Conservation (phyloP, 2,329 filamentous ascomycete species). For the Ophioceras dolichostomum region DNA sequence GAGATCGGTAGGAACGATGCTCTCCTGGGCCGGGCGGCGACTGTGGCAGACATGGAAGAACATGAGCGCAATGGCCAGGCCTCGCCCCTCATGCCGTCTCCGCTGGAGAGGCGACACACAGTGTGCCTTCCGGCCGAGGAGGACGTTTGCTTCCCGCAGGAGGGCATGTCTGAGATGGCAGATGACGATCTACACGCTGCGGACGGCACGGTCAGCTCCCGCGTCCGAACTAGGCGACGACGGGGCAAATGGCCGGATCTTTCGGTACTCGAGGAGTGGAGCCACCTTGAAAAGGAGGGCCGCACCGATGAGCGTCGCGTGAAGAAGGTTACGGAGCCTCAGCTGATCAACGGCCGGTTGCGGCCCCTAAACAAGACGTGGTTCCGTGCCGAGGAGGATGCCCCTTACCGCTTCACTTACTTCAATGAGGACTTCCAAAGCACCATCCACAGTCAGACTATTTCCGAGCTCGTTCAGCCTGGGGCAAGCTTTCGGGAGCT, state of each 20-base stretch:
- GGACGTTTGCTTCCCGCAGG: constrained; percentile 86
- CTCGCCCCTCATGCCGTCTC: constrained; percentile 18
- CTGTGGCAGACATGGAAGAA: constrained; percentile 4
- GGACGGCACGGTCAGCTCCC: not conserved
- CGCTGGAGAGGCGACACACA: constrained; percentile 39
- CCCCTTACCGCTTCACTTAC: constrained; percentile 91
- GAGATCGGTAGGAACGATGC: constrained; percentile 29
- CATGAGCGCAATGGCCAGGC: constrained; percentile 6
- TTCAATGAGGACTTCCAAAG: constrained; percentile 96
- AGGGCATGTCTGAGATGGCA: constrained; percentile 65
- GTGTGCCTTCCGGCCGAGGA: constrained; percentile 56
- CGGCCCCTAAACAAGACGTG: constrained; percentile 69
- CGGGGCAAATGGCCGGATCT: constrained; percentile 80
- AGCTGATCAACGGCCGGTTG: constrained; percentile 80
- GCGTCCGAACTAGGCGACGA: constrained; percentile 21
- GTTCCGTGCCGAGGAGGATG: constrained; percentile 80
- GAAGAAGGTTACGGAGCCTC: constrained; percentile 88
- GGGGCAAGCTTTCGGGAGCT: constrained; percentile 76
- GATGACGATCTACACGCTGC: constrained; percentile 53
- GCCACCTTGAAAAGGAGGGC: constrained; percentile 76
- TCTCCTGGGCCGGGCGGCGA: constrained; percentile 1
- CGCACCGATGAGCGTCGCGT: constrained; percentile 70
- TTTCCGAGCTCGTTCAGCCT: constrained; percentile 81
- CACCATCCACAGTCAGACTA: constrained; percentile 91
- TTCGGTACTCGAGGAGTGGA: constrained; percentile 77